Conservation (phyloP, 495 filamentous ascomycete genomes). For the Aspergillus sclerotiicarbonarius region DNA sequence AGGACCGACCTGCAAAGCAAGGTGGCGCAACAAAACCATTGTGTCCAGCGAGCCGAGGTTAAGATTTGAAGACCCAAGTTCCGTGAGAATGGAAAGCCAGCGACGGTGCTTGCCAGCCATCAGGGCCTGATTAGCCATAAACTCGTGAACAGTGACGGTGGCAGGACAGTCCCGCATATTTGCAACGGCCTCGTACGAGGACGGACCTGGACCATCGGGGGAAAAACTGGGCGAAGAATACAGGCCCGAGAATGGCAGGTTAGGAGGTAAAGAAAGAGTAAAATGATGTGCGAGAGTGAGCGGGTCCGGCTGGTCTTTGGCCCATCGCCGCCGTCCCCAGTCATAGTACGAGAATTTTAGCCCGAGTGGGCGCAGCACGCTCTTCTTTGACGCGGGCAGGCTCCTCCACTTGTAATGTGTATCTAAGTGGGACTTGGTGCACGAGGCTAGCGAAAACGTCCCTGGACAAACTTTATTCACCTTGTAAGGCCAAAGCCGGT, state of each 20-base stretch:
- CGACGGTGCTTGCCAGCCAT: constrained; percentile 41
- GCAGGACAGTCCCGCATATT: constrained; percentile 40
- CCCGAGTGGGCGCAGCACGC: constrained; percentile 22
- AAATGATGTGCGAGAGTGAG: constrained; percentile 41
- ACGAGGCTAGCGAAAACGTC: constrained; percentile 35
- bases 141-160: constrained; percentile 49
- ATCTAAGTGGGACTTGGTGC: constrained; percentile 38
- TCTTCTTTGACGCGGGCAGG: constrained; percentile 20
- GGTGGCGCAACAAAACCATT: constrained; percentile 42
- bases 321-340: constrained; percentile 26
- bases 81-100: constrained; percentile 51
- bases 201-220: constrained; percentile 18
- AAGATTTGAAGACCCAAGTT: constrained; percentile 47
- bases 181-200: constrained; percentile 42
- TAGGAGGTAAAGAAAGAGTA: constrained; percentile 26
- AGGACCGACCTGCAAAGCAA: constrained; percentile 48
- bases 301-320: constrained; percentile 18
- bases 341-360: constrained; percentile 25
- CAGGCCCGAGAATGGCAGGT: constrained; percentile 21
- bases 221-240: constrained; percentile 18
- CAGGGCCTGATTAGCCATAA: constrained; percentile 44
- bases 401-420: constrained; percentile 39
- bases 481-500: constrained; percentile 17
- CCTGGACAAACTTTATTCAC: constrained; percentile 15
- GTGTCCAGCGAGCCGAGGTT: constrained; percentile 48